These are phyloP conservation scores for Barbarea vulgaris DNA, from an alignment of 345 rosid genomes.

Conservation along the genomic window DNA sequence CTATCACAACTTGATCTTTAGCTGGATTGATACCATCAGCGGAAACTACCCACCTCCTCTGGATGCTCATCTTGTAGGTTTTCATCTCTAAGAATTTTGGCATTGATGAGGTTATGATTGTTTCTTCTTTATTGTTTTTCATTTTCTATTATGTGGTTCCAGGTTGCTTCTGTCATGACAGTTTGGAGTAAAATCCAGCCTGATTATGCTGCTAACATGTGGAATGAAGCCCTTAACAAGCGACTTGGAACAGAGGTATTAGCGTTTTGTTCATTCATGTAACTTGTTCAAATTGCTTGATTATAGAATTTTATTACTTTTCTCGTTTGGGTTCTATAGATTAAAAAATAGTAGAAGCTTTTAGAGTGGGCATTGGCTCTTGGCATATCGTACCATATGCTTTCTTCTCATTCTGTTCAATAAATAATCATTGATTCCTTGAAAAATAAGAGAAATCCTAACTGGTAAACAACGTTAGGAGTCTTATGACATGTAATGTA, in stretches of 20 bases:
- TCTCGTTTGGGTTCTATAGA: background rate
- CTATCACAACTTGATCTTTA: constrained; percentile 95
- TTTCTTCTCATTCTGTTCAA: background rate
- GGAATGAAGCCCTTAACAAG: constrained; percentile 96
- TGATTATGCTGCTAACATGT: constrained; percentile 86
- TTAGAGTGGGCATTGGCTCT: background rate
- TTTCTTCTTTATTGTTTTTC: background rate
- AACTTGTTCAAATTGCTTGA: background rate
- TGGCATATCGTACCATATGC: constrained; percentile 12
- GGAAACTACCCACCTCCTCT: constrained; percentile 96
- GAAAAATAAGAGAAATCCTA: background rate
- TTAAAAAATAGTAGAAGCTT: constrained; percentile 5
- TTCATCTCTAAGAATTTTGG: background rate
- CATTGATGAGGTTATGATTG: constrained; percentile 10
- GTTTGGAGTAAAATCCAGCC: constrained; percentile 95
- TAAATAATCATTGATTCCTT: background rate
- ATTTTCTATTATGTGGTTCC: constrained; percentile 27
- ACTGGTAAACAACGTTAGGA: background rate
- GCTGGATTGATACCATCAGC: constrained; percentile 93
- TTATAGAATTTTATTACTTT: background rate
- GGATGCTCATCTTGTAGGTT: constrained; percentile 86
- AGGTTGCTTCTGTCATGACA: constrained; percentile 98
- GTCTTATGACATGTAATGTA: background rate
- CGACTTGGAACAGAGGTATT: constrained; percentile 89
- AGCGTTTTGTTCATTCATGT: background rate